A percentile compares a stretch with the other conserved stretches of the same genome.
These are phyloP conservation scores for Ustilago hordei DNA, from an alignment of 1,284 basidiomycete genomes.

Conservation along the genomic window DNA sequence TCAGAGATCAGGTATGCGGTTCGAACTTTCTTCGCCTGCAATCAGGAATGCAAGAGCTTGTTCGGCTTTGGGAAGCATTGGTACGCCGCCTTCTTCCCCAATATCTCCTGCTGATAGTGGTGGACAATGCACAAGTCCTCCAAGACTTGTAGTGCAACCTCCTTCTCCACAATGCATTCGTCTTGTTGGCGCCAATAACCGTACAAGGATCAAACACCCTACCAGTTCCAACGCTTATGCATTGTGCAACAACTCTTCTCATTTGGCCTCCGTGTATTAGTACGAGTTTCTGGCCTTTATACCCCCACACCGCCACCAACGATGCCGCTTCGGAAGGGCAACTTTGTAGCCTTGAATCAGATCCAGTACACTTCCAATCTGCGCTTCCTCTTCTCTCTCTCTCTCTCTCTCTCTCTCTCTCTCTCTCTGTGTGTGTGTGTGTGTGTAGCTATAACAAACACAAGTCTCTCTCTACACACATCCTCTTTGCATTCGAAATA, in stretches of 20 bases:
- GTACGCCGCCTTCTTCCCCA: constrained; percentile 13
- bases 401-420: background rate
- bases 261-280: constrained; percentile 35
- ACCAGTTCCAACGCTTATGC: background rate
- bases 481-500: no score
- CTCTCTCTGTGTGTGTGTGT: no score
- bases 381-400: background rate
- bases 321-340: background rate
- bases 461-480: no score
- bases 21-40: constrained; percentile 21
- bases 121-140: constrained; percentile 9
- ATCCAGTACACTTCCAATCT: background rate
- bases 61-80: constrained; percentile 1
- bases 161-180: constrained; percentile 33
- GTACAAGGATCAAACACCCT: background rate
- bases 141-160: constrained; percentile 40
- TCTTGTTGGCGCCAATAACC: background rate
- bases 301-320: background rate
- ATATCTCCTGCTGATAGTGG: background rate
- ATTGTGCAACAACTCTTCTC: constrained; percentile 2
- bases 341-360: constrained; percentile 2
- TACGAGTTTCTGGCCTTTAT: constrained; percentile 8
- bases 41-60: constrained; percentile 15
- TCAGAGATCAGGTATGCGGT: background rate
- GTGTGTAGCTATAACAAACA: constrained; percentile 16